Percentiles rank a stretch among this genome's conserved stretches.
Evolutionary conservation across 768 basidiomycete species (phyloP).

Genomic region (Collybiopsis confluens): DNA sequence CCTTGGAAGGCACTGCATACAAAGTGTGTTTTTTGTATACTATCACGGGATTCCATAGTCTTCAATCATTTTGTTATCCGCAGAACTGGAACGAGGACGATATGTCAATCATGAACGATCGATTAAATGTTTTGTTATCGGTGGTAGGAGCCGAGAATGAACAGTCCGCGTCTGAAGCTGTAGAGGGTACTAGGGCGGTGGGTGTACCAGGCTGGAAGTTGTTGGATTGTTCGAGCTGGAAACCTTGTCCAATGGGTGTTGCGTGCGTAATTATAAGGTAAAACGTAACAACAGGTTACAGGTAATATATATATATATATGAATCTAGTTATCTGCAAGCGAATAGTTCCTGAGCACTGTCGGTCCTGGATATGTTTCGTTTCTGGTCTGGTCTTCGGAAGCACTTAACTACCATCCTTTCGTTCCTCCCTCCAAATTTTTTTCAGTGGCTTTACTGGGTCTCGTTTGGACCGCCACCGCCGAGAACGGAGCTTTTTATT

Average conservation of each 20-base stretch:
- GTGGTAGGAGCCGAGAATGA: slow-evolving; percentile 10
- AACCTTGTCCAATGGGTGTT: slow-evolving; percentile 66
- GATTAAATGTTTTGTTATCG: slow-evolving; percentile 37
- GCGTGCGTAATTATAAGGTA: too few species aligned
- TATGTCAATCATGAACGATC: slow-evolving; percentile 51
- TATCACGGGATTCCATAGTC: too few species aligned
- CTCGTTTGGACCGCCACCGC: too few species aligned
- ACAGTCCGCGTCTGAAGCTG: background rate
- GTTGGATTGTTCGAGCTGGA: slow-evolving; percentile 48
- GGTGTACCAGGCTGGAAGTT: slow-evolving; percentile 49
- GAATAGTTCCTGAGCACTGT: too few species aligned
- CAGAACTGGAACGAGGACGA: slow-evolving; percentile 51
- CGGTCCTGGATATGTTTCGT: too few species aligned
- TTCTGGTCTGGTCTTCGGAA: too few species aligned
- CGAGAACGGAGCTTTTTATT: too few species aligned
- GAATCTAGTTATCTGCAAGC: too few species aligned
- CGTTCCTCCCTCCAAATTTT: too few species aligned
- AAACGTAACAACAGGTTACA: background rate
- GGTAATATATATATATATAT: background rate
- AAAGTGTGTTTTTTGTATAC: slow-evolving; percentile 14
- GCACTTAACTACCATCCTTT: too few species aligned
- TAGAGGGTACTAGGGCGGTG: background rate
- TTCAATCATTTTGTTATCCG: background rate
- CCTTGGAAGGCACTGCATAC: slow-evolving; percentile 12
- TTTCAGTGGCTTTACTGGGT: too few species aligned